These are phyloP conservation scores for Colletotrichum gloeosporioides DNA, from an alignment of 2,329 filamentous ascomycete species.

Conservation along the genomic window DNA sequence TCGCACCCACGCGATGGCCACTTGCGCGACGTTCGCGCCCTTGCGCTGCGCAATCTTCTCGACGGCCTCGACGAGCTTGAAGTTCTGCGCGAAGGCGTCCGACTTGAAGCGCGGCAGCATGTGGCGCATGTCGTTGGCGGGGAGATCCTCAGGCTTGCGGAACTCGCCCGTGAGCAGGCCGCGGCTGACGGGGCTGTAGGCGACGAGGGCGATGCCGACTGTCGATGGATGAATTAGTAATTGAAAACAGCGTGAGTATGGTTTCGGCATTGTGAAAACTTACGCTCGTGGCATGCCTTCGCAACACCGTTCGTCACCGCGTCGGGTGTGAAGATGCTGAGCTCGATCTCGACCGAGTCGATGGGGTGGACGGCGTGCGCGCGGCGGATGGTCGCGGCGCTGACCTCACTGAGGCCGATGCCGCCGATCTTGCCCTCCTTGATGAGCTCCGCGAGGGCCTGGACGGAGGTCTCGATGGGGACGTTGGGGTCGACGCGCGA, in stretches of 20 bases:
- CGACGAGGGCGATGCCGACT: constrained; percentile 46
- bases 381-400: constrained; percentile 43
- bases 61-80: constrained; percentile 52
- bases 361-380: constrained; percentile 41
- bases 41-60: constrained; percentile 52
- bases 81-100: constrained; percentile 58
- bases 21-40: constrained; percentile 51
- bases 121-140: constrained; percentile 49
- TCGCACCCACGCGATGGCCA: constrained; percentile 63
- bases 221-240: constrained; percentile 18
- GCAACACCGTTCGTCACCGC: constrained; percentile 44
- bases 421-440: constrained; percentile 46
- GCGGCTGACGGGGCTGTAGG: constrained; percentile 56
- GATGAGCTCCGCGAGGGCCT: constrained; percentile 31
- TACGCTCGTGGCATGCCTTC: constrained; percentile 47
- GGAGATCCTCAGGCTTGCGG: constrained; percentile 44
- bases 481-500: constrained; percentile 45
- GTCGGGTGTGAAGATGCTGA: constrained; percentile 45
- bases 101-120: constrained; percentile 50
- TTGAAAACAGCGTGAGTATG: neutral
- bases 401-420: constrained; percentile 47
- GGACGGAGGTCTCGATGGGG: constrained; percentile 47
- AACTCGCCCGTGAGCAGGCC: constrained; percentile 53
- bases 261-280: neutral
- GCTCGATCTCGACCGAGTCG: constrained; percentile 49